A percentile compares a stretch with the other conserved stretches of the same genome.
These are phyloP conservation scores for Coemansia umbellata DNA, from an alignment of 192 early-diverging fungal genomes.

Conservation along the genomic window DNA sequence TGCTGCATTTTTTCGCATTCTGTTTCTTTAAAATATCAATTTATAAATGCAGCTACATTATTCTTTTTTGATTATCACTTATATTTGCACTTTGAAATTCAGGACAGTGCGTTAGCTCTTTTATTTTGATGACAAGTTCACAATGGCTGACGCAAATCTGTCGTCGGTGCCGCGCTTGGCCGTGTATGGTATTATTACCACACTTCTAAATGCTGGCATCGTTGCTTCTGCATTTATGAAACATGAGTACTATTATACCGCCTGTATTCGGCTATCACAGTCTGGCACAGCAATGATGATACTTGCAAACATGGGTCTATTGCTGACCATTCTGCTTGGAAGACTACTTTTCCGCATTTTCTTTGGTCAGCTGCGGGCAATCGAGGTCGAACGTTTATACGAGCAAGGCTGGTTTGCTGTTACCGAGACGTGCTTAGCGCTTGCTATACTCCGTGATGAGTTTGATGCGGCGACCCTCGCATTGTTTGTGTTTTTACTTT, in stretches of 20 bases:
- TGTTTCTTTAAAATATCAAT: no score
- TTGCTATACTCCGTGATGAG: slow-evolving; percentile 94
- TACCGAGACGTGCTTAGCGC: slow-evolving; percentile 92
- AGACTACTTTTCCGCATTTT: slow-evolving; percentile 74
- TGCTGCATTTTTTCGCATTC: no score
- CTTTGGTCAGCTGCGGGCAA: slow-evolving; percentile 86
- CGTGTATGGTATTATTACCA: slow-evolving; percentile 67
- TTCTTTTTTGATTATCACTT: not conserved
- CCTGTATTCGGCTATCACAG: slow-evolving; percentile 83
- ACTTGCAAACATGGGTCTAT: slow-evolving; percentile 75
- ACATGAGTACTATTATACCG: slow-evolving; percentile 83
- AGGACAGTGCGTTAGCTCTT: not conserved
- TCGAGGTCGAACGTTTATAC: slow-evolving; percentile 98
- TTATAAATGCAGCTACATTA: no score
- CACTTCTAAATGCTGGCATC: slow-evolving; percentile 60
- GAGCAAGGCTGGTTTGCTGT: slow-evolving; percentile 97
- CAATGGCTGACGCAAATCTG: slow-evolving; percentile 25
- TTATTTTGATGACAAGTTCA: not conserved
- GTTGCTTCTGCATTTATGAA: slow-evolving; percentile 63
- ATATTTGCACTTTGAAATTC: not conserved
- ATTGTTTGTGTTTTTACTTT: slow-evolving; percentile 82
- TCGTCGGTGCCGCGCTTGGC: slow-evolving; percentile 54
- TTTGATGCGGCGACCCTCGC: slow-evolving; percentile 84
- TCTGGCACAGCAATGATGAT: slow-evolving; percentile 86
- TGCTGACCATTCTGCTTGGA: slow-evolving; percentile 75